phyloP scores from a whole-genome alignment of 176 grass and related monocot species.

The Saccharum spontaneum region DNA sequence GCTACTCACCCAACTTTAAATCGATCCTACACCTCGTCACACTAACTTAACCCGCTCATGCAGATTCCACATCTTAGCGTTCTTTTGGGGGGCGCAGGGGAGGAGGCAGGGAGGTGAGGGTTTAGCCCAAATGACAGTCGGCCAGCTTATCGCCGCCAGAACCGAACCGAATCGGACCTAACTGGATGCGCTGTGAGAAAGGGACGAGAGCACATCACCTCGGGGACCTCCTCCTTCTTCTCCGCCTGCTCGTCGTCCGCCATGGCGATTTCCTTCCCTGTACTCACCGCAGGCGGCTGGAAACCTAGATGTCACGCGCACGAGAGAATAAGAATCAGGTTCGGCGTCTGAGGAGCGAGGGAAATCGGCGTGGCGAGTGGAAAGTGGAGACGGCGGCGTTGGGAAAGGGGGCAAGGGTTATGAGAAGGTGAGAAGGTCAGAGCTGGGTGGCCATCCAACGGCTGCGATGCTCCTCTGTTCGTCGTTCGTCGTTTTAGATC shows the following conservation, averaged over 20 bases:
- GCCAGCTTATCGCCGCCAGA: background rate
- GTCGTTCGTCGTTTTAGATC: background rate
- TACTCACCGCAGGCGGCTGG: conserved; percentile 5
- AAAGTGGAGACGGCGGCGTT: background rate
- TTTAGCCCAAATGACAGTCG: background rate
- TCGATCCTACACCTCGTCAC: background rate
- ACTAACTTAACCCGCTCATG: background rate
- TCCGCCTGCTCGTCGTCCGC: conserved; percentile 55
- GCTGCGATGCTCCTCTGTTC: background rate
- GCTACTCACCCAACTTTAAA: background rate
- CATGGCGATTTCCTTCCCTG: conserved; percentile 37
- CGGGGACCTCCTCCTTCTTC: conserved; percentile 52
- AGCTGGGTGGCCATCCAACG: background rate
- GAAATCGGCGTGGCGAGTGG: background rate
- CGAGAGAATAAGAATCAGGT: background rate
- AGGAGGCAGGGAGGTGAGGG: background rate
- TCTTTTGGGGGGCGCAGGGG: background rate
- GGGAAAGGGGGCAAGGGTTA: no score
- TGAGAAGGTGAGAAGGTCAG: background rate
- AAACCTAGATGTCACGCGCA: conserved; percentile 31
- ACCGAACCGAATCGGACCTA: background rate
- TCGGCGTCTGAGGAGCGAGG: background rate
- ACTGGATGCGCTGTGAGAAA: background rate
- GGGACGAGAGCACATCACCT: conserved; percentile 30
- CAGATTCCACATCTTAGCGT: background rate